Conservation (phyloP, 23 red algal species). For the Cyanidiococcus yangmingshanensis region DNA sequence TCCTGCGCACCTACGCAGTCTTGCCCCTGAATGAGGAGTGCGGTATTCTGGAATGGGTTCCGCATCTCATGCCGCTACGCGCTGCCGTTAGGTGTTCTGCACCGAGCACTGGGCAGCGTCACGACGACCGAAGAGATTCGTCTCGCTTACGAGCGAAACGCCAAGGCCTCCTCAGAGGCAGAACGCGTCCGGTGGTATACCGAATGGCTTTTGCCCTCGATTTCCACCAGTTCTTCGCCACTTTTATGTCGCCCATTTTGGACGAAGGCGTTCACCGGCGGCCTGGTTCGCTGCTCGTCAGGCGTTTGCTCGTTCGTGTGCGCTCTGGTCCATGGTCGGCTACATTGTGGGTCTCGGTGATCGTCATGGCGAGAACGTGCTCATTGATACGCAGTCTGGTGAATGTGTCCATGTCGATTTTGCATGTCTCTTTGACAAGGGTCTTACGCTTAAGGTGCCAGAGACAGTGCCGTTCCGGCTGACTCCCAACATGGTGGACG, state of each 20-base stretch:
- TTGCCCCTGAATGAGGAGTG: constrained; percentile 91
- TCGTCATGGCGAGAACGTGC: constrained; percentile 89
- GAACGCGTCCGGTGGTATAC: constrained; percentile 31
- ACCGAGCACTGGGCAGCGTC: constrained; percentile 19
- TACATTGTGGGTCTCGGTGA: constrained; percentile 91
- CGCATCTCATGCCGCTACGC: constrained; percentile 59
- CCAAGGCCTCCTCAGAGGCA: neutral
- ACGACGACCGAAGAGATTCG: constrained; percentile 33
- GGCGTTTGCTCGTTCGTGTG: constrained; percentile 56
- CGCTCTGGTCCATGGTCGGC: constrained; percentile 90
- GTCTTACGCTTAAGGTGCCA: constrained; percentile 66
- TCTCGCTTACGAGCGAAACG: constrained; percentile 28
- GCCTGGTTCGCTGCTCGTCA: constrained; percentile 57
- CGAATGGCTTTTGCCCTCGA: constrained; percentile 59
- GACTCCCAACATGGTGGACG: constrained; percentile 79
- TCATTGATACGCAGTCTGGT: constrained; percentile 63
- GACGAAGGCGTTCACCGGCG: constrained; percentile 28
- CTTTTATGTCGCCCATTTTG: constrained; percentile 63
- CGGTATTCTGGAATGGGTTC: constrained; percentile 95
- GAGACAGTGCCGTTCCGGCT: constrained; percentile 96
- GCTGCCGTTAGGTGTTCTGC: constrained; percentile 38
- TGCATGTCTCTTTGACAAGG: constrained; percentile 94
- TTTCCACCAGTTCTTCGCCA: constrained; percentile 60
- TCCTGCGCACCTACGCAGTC: constrained; percentile 78
- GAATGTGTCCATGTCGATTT: constrained; percentile 98